phyloP scores from a whole-genome alignment of 768 basidiomycete species.

The Podaxis pistillaris region DNA sequence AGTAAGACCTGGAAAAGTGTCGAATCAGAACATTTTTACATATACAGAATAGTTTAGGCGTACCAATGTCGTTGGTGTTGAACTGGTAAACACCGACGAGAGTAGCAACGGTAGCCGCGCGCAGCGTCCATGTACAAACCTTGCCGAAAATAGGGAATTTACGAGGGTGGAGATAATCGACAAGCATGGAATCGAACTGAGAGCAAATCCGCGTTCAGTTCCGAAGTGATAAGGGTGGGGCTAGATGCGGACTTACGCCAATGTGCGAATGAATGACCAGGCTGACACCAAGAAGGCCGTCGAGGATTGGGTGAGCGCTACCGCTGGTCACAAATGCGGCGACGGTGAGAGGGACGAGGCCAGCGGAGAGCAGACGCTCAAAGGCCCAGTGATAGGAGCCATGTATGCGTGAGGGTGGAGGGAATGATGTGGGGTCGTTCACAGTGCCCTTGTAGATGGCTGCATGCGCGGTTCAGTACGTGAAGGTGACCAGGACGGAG shows the following conservation, averaged over 20 bases:
- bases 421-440: slow-evolving; percentile 93
- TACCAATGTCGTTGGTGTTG: slow-evolving; percentile 98
- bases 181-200: slow-evolving; percentile 73
- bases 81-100: slow-evolving; percentile 95
- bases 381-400: slow-evolving; percentile 94
- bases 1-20: slow-evolving; percentile 60
- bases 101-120: slow-evolving; percentile 74
- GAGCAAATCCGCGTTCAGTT: background rate
- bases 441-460: slow-evolving; percentile 90
- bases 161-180: slow-evolving; percentile 91
- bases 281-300: slow-evolving; percentile 84
- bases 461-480: slow-evolving; percentile 24
- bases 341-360: slow-evolving; percentile 84
- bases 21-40: background rate
- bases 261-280: slow-evolving; percentile 96
- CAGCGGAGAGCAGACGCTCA: slow-evolving; percentile 86
- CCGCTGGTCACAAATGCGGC: slow-evolving; percentile 82
- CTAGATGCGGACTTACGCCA: slow-evolving; percentile 56
- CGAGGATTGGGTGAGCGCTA: slow-evolving; percentile 78
- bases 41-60: slow-evolving; percentile 25
- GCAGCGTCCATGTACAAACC: slow-evolving; percentile 69
- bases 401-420: slow-evolving; percentile 72
- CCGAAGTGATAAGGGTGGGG: background rate
- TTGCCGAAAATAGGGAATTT: slow-evolving; percentile 88
- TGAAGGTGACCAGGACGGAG: background rate